phyloP scores from a whole-genome alignment of 805 yeast genomes.

The Huiozyma naganishii region DNA sequence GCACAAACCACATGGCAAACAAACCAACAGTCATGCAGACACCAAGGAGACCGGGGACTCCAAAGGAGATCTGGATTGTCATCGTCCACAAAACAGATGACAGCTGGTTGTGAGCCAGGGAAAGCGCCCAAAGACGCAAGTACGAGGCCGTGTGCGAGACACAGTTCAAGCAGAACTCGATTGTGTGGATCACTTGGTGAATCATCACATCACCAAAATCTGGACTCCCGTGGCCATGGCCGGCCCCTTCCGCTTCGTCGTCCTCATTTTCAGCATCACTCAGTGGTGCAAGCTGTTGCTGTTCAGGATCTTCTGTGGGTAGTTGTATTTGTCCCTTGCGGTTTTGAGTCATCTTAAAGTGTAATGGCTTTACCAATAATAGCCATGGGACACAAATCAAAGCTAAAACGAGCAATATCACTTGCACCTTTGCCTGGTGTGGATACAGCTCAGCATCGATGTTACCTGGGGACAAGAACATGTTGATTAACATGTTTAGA shows the following conservation, averaged over 20 bases:
- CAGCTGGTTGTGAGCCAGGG: slow-evolving; percentile 71
- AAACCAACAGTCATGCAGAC: slow-evolving; percentile 47
- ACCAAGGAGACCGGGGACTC: slow-evolving; percentile 42
- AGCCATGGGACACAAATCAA: slow-evolving; percentile 68
- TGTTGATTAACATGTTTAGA: slow-evolving; percentile 62
- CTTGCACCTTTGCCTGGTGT: slow-evolving; percentile 54
- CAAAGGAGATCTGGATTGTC: slow-evolving; percentile 59
- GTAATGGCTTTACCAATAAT: slow-evolving; percentile 53
- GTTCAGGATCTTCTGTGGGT: slow-evolving; percentile 11
- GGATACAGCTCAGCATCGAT: slow-evolving; percentile 55
- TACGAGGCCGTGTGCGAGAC: slow-evolving; percentile 75
- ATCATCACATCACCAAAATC: slow-evolving; percentile 62
- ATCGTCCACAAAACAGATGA: slow-evolving; percentile 66
- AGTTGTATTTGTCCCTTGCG: slow-evolving; percentile 21
- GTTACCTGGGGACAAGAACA: slow-evolving; percentile 65
- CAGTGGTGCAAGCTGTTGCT: slow-evolving; percentile 11
- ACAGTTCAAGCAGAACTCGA: slow-evolving; percentile 70
- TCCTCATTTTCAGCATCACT: slow-evolving; percentile 30
- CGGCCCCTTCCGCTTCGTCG: slow-evolving; percentile 35
- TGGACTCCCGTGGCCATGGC: slow-evolving; percentile 26
- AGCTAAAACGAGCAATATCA: slow-evolving; percentile 46
- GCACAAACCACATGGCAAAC: slow-evolving; percentile 66
- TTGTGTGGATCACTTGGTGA: slow-evolving; percentile 72
- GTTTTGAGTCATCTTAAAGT: slow-evolving; percentile 30
- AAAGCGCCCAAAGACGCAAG: slow-evolving; percentile 67